Percentiles rank a stretch among this genome's conserved stretches.
Conservation (phyloP, 78 protist species). For the Polysphondylium violaceum region DNA sequence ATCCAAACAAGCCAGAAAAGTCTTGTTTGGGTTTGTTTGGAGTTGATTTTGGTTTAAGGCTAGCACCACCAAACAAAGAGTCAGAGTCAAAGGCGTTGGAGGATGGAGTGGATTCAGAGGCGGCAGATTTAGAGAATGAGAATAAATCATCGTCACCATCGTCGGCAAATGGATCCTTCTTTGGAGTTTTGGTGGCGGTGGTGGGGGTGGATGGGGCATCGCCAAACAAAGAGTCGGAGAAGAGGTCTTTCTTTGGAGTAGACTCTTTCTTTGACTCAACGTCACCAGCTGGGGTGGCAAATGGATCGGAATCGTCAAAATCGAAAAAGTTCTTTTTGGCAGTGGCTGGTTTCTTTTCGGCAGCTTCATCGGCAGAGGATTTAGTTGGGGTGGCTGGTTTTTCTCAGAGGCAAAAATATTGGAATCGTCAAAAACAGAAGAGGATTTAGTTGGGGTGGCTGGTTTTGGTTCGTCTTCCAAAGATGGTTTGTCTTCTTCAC, state of each 20-base stretch:
- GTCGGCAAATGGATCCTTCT: not conserved
- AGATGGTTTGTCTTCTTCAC: constrained; percentile 53
- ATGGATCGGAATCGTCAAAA: constrained; percentile 24
- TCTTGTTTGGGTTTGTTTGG: constrained; percentile 53
- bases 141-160: constrained; percentile 15
- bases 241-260: constrained; percentile 54
- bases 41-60: not conserved
- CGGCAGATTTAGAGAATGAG: not conserved
- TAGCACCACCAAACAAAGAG: constrained; percentile 59
- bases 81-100: constrained; percentile 42
- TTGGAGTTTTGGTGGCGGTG: not conserved
- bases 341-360: constrained; percentile 30
- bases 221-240: constrained; percentile 39
- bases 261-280: no score
- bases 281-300: constrained; percentile 4
- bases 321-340: constrained; percentile 15
- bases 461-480: not conserved
- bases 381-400: not conserved
- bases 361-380: no score
- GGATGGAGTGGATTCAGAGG: not conserved
- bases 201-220: constrained; percentile 5
- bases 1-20: constrained; percentile 57
- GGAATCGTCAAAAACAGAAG: no score
- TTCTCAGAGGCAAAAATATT: no score
- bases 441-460: not conserved